Evolutionary conservation across 441 rosid genomes (phyloP).

Genomic region (Populus trichocarpa): DNA sequence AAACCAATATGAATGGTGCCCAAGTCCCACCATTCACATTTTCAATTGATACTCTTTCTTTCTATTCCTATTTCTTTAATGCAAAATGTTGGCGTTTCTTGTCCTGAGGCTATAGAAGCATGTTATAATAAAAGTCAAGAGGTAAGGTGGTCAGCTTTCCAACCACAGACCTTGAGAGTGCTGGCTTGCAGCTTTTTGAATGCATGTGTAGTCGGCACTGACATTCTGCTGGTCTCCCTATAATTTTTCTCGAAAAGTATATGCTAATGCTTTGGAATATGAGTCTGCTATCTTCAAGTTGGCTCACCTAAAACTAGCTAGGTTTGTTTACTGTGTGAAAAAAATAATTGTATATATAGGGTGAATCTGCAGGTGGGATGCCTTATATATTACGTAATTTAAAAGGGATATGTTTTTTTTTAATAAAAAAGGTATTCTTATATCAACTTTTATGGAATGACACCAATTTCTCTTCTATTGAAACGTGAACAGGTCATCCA

Average conservation of each 20-base stretch:
- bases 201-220: background rate
- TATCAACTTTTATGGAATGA: too few species aligned
- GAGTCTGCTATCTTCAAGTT: background rate
- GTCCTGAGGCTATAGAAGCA: background rate
- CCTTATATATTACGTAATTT: too few species aligned
- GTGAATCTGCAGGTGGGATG: too few species aligned
- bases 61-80: background rate
- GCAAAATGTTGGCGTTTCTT: background rate
- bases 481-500: too few species aligned
- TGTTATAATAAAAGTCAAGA: too few species aligned
- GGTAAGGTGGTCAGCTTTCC: background rate
- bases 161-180: background rate
- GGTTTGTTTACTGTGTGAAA: too few species aligned
- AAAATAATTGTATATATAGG: too few species aligned
- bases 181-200: background rate
- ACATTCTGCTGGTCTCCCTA: background rate
- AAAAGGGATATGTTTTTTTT: too few species aligned
- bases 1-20: too few species aligned
- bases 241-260: background rate
- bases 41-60: background rate
- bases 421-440: too few species aligned
- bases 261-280: background rate
- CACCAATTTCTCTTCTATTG: too few species aligned
- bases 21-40: slow-evolving; percentile 2
- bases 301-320: too few species aligned